Evolutionary conservation across 495 filamentous ascomycete genomes (phyloP).

Genomic region (Coniosporium apollinis): DNA sequence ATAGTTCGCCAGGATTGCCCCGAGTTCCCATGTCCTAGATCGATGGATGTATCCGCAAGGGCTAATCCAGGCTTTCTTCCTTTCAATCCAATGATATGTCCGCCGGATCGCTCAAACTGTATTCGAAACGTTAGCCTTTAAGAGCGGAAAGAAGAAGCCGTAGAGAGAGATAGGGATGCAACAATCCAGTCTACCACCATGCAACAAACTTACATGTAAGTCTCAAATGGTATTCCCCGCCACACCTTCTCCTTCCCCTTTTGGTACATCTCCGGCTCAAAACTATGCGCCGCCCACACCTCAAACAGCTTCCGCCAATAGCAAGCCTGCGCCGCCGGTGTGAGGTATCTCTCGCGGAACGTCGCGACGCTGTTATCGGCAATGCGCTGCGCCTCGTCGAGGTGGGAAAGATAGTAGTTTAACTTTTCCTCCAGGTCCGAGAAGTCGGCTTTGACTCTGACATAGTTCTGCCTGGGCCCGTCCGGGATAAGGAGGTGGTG

Average conservation of each 20-base stretch:
- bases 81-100: too few species aligned
- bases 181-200: too few species aligned
- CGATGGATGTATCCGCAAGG: too few species aligned
- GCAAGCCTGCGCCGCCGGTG: constrained; percentile 16
- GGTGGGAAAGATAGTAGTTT: constrained; percentile 32
- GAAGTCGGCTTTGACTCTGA: constrained; percentile 39
- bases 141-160: too few species aligned
- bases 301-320: constrained; percentile 17
- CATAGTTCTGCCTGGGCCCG: constrained; percentile 42
- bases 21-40: too few species aligned
- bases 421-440: constrained; percentile 36
- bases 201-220: too few species aligned
- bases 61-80: too few species aligned
- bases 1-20: too few species aligned
- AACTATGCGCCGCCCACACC: constrained; percentile 10
- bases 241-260: constrained; percentile 1
- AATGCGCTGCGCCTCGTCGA: constrained; percentile 28
- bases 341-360: constrained; percentile 20
- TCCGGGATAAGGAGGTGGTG: constrained; percentile 24
- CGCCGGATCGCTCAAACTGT: too few species aligned
- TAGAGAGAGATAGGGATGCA: too few species aligned
- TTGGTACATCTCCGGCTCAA: constrained; percentile 2
- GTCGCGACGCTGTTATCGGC: constrained; percentile 11
- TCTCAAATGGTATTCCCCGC: not conserved
- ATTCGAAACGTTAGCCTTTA: too few species aligned